Conservation (phyloP, 106 monocot species). For the Allium fistulosum region DNA sequence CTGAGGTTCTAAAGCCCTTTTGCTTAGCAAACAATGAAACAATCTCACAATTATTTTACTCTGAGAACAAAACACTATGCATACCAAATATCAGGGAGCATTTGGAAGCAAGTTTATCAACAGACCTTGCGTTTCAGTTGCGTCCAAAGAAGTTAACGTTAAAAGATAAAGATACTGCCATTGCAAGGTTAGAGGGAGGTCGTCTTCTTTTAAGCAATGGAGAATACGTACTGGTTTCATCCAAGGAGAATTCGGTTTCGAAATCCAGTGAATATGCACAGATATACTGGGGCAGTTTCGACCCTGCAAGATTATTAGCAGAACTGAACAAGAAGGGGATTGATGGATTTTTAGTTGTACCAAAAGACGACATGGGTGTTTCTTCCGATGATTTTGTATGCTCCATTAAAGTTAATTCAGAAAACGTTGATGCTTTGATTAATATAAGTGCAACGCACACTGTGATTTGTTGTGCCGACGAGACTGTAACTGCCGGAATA, state of each 20-base stretch:
- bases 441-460: conserved; percentile 15
- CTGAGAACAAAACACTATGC: conserved; percentile 14
- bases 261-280: conserved; percentile 6
- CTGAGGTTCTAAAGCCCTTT: conserved; percentile 28
- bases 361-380: neutral
- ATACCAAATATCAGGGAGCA: conserved; percentile 25
- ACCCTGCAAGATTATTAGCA: conserved; percentile 16
- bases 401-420: neutral
- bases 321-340: conserved; percentile 32
- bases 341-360: conserved; percentile 16
- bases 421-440: conserved; percentile 22
- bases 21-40: neutral
- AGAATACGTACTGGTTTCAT: conserved; percentile 21
- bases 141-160: conserved; percentile 27
- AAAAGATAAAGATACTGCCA: conserved; percentile 29
- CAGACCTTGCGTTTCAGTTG: conserved; percentile 35
- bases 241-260: neutral
- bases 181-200: conserved; percentile 43
- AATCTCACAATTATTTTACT: conserved; percentile 29
- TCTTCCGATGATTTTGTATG: neutral
- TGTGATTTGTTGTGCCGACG: conserved; percentile 25
- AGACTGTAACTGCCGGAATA: conserved; percentile 11
- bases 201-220: conserved; percentile 37
- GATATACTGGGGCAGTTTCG: conserved; percentile 33
- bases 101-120: conserved; percentile 24